Evolutionary conservation across 2,329 filamentous ascomycete species (phyloP).

Genomic region (Raffaelea albimanens): DNA sequence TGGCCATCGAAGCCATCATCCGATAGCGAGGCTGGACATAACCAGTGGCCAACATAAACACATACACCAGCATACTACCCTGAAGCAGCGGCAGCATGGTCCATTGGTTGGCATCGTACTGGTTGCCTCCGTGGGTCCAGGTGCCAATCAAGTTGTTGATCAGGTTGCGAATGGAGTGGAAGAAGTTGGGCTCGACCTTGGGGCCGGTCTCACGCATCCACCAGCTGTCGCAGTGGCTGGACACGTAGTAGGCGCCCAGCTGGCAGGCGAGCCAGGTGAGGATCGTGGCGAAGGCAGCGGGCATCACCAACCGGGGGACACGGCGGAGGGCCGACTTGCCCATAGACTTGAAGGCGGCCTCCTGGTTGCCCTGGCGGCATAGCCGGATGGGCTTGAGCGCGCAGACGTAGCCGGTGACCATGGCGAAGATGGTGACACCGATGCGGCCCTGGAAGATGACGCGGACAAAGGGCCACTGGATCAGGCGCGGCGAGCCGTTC

Average conservation of each 20-base stretch:
- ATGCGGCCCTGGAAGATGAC: constrained; percentile 51
- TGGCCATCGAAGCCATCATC: constrained; percentile 32
- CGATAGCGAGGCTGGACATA: constrained; percentile 39
- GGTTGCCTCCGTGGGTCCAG: constrained; percentile 40
- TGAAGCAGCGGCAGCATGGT: constrained; percentile 44
- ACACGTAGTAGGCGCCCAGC: constrained; percentile 46
- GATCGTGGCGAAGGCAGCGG: constrained; percentile 43
- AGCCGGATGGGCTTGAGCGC: constrained; percentile 50
- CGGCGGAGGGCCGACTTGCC: constrained; percentile 49
- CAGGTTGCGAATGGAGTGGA: constrained; percentile 32
- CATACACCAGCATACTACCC: constrained; percentile 45
- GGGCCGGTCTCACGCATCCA: constrained; percentile 46
- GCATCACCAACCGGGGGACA: constrained; percentile 47
- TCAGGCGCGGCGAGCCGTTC: constrained; percentile 33
- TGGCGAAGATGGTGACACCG: constrained; percentile 57
- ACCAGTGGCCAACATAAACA: constrained; percentile 39
- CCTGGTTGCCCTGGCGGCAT: constrained; percentile 41
- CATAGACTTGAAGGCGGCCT: constrained; percentile 42
- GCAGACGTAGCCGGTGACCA: constrained; percentile 57
- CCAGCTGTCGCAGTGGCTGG: constrained; percentile 46
- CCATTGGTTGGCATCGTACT: constrained; percentile 51
- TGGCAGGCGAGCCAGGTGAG: constrained; percentile 44
- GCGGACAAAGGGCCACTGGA: constrained; percentile 50
- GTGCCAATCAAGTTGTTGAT: constrained; percentile 36
- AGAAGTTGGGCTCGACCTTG: constrained; percentile 25